Base-by-base conservation (phyloP, 2,329 filamentous ascomycete genomes). In the Aspergillus brunneoviolaceus region DNA sequence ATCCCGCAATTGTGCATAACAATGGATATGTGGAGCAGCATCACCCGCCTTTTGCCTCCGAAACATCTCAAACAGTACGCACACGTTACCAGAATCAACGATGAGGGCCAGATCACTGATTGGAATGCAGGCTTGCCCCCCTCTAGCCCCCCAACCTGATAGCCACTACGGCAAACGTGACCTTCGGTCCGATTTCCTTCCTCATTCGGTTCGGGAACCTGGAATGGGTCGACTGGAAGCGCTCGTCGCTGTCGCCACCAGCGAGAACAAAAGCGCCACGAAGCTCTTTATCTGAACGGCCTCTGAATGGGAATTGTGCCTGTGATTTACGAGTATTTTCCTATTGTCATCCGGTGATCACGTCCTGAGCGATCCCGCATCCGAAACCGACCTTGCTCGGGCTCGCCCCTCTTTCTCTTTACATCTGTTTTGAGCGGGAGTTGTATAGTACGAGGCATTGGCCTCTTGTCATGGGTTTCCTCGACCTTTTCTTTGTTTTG, bases 181-280 rank as follows among this genome's bases (percentile, higher is more conserved):
- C 47, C 61, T 68, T 29, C 69, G 72, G 39, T 59, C 71, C 49
- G 66, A 66, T 29, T 64, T 72, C 29, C 73, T 72, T 51, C 61
- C 69, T 21, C 67, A 71, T 58, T 64, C 70, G 9, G 59, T 71
- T 49, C 67, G 71, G 39, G 71, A 74, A 33, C 69, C 70, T 42
- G 77, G 76, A 27, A 79, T 82, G 77, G 79, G 77, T 49, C 74
- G 79, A 23, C 70, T 82, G n/a, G 80, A 82, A 63, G 80, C 79
- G 53, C 75, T 82, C 51, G 80, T 82, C 47, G 80, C 80, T 25
- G 80, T 81, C 55, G 80, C 80, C 35, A 82, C 80, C 6, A 80
- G 79, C 57, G 79, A 79, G 61, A 77, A 79, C 56, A 76, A 77
- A 62, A 70, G 70, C 21, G 61, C 71, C 6, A 60, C 74, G 9